Base-by-base conservation (phyloP, 2,329 filamentous ascomycete species). In the Chaetomiaceae sp. region DNA sequence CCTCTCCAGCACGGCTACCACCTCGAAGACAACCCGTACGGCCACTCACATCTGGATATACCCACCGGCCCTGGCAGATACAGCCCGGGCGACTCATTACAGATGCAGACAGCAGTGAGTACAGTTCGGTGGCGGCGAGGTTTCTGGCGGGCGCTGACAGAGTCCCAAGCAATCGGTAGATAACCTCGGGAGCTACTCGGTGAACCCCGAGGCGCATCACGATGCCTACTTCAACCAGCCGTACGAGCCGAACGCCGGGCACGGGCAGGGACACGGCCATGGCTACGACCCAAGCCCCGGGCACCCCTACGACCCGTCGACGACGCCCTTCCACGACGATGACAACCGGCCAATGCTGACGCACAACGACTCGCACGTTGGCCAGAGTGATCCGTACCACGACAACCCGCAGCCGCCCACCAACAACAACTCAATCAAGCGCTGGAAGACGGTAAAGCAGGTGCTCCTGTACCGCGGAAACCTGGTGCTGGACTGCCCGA, bases 401-500 rank as follows among this genome's bases (percentile, higher is more conserved):
- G 77, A 78, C 48, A 68, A 73, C 16, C 69, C 70, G 9, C 62
- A 64, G 25, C 65, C 65, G 20, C 53, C 57, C 45, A 56, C 73
- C 73, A 54, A 74, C 75, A 48, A 74, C 78, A 17, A 76, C 58
- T 79, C 75, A 4, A 83, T 97, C 59, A 86, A 88, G 68, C 81
- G 93, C 66, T 97, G 89, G 88, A 99, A 97, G 76, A 99, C 93
- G 0, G 92, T 99, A 43, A 99, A 97, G 72, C 89, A 96, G 73
- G 92, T 99, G n/a, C 85, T 95, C 62, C 72, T 99, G 47, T 99
- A 96, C 76, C 86, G 95, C 59, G 93, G 93, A 57, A 99, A 99
- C 70, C 79, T 99, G 62, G 91, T 99, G 33, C 83, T 99, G 3
- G 93, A 99, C 68, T 99, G 93, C 66, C 93, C 93, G 0, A 89